Percentiles rank a stretch among this genome's conserved stretches.
Conservation (phyloP, 2,329 filamentous ascomycete species). For the Lasiodiplodia hormozganensis region DNA sequence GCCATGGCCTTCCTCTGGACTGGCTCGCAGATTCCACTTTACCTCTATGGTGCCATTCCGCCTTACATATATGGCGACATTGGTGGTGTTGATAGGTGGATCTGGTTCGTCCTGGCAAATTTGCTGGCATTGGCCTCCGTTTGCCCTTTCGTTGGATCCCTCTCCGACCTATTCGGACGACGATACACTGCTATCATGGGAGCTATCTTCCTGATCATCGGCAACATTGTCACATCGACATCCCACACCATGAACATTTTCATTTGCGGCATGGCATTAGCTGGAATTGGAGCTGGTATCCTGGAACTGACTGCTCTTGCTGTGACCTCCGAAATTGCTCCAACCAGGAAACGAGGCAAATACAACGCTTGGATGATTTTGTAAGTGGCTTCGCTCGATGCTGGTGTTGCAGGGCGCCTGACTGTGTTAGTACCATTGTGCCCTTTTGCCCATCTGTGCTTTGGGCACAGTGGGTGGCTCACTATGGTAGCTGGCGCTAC, state of each 20-base stretch:
- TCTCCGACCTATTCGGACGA: slow-evolving; percentile 46
- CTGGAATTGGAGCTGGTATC: slow-evolving; percentile 44
- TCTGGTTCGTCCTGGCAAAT: slow-evolving; percentile 57
- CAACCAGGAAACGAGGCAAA: slow-evolving; percentile 25
- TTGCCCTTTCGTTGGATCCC: slow-evolving; percentile 45
- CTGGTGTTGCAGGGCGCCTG: neutral
- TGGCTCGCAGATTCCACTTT: slow-evolving; percentile 63
- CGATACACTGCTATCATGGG: slow-evolving; percentile 45
- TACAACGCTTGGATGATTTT: slow-evolving; percentile 27
- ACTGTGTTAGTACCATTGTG: slow-evolving; percentile 36
- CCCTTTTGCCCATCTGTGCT: slow-evolving; percentile 44
- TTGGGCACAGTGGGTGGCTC: slow-evolving; percentile 42
- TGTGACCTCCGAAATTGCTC: slow-evolving; percentile 31
- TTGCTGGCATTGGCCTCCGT: slow-evolving; percentile 51
- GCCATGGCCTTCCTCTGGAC: slow-evolving; percentile 66
- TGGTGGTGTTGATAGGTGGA: slow-evolving; percentile 60
- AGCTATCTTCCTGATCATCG: slow-evolving; percentile 36
- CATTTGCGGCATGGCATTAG: slow-evolving; percentile 44
- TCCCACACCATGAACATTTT: slow-evolving; percentile 43
- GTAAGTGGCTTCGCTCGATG: neutral
- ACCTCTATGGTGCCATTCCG: slow-evolving; percentile 44
- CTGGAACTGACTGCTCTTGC: slow-evolving; percentile 45
- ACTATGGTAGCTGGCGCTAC: slow-evolving; percentile 42
- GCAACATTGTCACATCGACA: slow-evolving; percentile 32
- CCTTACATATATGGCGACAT: slow-evolving; percentile 62